A percentile compares a stretch with the other conserved stretches of the same genome.
These are phyloP conservation scores for Metschnikowia aberdeeniae DNA, from an alignment of 805 yeast species.

Conservation along the genomic window DNA sequence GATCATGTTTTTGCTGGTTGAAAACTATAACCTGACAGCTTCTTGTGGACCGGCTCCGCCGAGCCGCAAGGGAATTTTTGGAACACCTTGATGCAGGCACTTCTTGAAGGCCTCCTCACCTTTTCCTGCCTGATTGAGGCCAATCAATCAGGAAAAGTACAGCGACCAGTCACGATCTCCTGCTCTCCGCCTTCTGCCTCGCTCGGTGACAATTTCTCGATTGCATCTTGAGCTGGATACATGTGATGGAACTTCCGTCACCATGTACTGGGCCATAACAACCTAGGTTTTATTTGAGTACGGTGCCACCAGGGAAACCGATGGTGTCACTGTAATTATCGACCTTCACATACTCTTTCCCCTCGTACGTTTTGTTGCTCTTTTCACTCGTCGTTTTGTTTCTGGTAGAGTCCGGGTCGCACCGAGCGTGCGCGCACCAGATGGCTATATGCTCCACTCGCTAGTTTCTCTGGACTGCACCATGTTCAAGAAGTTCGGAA, in stretches of 20 bases:
- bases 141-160: constrained; percentile 16
- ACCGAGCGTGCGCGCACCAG: constrained; percentile 1
- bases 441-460: neutral
- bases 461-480: neutral
- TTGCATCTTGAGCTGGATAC: constrained; percentile 47
- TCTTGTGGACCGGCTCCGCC: constrained; percentile 49
- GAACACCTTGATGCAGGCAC: constrained; percentile 32
- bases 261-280: constrained; percentile 38
- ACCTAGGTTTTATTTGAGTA: constrained; percentile 43
- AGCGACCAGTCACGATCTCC: neutral
- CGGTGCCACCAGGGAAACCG: constrained; percentile 40
- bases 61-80: constrained; percentile 71
- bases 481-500: constrained; percentile 65
- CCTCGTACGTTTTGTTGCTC: neutral
- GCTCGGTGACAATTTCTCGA: constrained; percentile 35
- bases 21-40: constrained; percentile 97
- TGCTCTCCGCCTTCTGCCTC: constrained; percentile 41
- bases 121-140: constrained; percentile 24
- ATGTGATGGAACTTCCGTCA: constrained; percentile 3
- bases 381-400: too few species aligned
- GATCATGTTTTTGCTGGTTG: constrained; percentile 99
- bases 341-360: constrained; percentile 30
- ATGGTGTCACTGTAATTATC: constrained; percentile 47
- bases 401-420: neutral
- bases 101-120: constrained; percentile 30